phyloP scores from a whole-genome alignment of 2,329 filamentous ascomycete genomes.

The Sclerotinia glacialis region DNA sequence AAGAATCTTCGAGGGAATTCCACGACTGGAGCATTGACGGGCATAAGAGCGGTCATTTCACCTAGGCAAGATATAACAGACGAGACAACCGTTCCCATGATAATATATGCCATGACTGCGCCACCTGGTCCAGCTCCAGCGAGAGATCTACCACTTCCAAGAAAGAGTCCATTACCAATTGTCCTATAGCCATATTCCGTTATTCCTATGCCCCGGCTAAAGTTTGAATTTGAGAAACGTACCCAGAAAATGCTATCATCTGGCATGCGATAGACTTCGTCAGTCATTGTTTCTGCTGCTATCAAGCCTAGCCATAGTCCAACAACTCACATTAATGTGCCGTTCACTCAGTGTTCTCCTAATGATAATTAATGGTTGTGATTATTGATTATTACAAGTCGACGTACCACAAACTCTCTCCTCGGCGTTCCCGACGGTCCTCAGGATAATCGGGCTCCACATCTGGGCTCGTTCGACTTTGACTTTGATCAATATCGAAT shows the following conservation, averaged over 20 bases:
- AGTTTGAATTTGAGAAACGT: slow-evolving; percentile 26
- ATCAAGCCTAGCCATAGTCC: neutral
- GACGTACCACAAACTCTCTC: slow-evolving; percentile 36
- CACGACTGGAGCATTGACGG: slow-evolving; percentile 43
- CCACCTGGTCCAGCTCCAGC: slow-evolving; percentile 44
- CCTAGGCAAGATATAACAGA: slow-evolving; percentile 46
- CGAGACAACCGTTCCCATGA: slow-evolving; percentile 46
- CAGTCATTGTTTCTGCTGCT: slow-evolving; percentile 19
- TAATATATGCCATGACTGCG: slow-evolving; percentile 43
- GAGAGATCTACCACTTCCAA: slow-evolving; percentile 43
- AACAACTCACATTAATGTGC: slow-evolving; percentile 42
- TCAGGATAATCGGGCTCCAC: slow-evolving; percentile 32
- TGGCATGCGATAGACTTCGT: slow-evolving; percentile 25
- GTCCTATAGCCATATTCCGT: slow-evolving; percentile 35
- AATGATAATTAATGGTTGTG: slow-evolving; percentile 22
- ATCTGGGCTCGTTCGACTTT: slow-evolving; percentile 28
- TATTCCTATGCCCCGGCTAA: slow-evolving; percentile 13
- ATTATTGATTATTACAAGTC: slow-evolving; percentile 2
- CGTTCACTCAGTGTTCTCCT: slow-evolving; percentile 45
- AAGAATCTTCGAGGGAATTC: slow-evolving; percentile 43
- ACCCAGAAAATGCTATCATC: slow-evolving; percentile 48
- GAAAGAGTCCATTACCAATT: slow-evolving; percentile 45
- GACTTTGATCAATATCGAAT: slow-evolving; percentile 26
- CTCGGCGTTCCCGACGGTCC: slow-evolving; percentile 33
- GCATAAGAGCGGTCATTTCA: slow-evolving; percentile 44